These are phyloP conservation scores for barrel medic (Medicago truncatula) DNA, from an alignment of 306 rosid genomes.

Conservation along the genomic window MtrunA17r5.0-ANR NC_053042.1:9000501-9001000, in stretches of 20 bases:
- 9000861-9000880: slow-evolving; percentile 24
- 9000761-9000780: background rate
- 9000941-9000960: slow-evolving; percentile 3
- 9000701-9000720: background rate
- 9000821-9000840: background rate
- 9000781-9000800: slow-evolving; percentile 15
- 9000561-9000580: background rate
- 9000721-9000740: no score
- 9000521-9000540: background rate
- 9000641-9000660: background rate
- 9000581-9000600: background rate
- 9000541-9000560: background rate
- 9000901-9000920: slow-evolving; percentile 14
- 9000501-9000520: background rate
- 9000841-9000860: background rate
- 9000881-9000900: slow-evolving; percentile 24
- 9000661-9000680: background rate
- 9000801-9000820: background rate
- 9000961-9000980: slow-evolving; percentile 8
- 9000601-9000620: background rate
- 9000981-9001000: slow-evolving; percentile 29
- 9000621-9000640: background rate
- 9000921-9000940: slow-evolving; percentile 20
- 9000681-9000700: background rate
- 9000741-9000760: background rate